phyloP scores from a whole-genome alignment of 2,329 filamentous ascomycete genomes.

The Nemania serpens region DNA sequence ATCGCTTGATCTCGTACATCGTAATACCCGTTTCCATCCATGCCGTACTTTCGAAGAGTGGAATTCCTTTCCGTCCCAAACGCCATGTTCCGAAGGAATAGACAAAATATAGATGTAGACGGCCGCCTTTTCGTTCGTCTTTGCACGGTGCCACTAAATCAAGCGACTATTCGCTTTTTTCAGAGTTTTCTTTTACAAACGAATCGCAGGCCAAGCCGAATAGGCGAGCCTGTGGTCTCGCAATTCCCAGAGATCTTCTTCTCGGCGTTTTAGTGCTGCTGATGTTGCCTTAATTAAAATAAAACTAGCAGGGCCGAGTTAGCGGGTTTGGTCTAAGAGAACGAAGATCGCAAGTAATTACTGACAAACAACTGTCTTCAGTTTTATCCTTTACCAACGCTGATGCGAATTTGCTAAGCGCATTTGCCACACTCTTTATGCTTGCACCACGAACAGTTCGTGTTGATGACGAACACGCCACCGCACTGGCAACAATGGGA shows the following conservation, averaged over 20 bases:
- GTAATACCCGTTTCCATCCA: not conserved
- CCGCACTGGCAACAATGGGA: slow-evolving; percentile 41
- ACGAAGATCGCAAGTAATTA: not conserved
- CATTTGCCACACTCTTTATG: slow-evolving; percentile 39
- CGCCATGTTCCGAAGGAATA: not conserved
- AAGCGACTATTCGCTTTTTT: not conserved
- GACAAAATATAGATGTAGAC: not conserved
- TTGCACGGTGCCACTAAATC: not conserved
- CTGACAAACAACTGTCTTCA: not conserved
- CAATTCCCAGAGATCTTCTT: not conserved
- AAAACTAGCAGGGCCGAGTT: not conserved
- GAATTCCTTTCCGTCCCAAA: slow-evolving; percentile 1
- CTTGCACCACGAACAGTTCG: slow-evolving; percentile 40
- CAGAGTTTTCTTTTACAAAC: not conserved
- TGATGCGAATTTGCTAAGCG: slow-evolving; percentile 20
- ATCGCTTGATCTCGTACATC: slow-evolving; percentile 19
- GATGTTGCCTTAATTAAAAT: not conserved
- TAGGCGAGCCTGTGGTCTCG: not conserved
- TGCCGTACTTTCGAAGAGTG: slow-evolving; percentile 2
- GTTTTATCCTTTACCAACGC: not conserved
- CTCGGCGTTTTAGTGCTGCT: not conserved
- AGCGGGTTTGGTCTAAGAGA: not conserved
- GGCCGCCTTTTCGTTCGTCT: not conserved
- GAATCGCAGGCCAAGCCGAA: not conserved
- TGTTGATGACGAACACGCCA: slow-evolving; percentile 41